phyloP scores from a whole-genome alignment of 805 yeast genomes.

The Zygosaccharomyces bisporus region DNA sequence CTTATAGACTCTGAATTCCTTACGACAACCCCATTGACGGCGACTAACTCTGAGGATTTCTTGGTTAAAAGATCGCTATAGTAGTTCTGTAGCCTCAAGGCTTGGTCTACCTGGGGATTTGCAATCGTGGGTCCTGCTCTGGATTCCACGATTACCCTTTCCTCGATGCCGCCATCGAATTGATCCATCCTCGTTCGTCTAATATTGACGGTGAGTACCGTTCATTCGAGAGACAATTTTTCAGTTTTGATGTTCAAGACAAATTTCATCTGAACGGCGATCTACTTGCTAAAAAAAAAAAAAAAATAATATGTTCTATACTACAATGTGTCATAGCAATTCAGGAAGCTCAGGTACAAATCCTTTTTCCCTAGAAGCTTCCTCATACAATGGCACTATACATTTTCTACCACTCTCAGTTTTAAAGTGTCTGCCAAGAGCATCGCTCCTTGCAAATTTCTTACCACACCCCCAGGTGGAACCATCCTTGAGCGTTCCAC shows the following conservation, averaged over 20 bases:
- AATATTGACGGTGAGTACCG: not conserved
- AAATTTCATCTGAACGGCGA: not conserved
- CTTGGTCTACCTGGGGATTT: not conserved
- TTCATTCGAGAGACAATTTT: not conserved
- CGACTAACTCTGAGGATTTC: constrained; percentile 25
- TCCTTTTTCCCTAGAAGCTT: constrained; percentile 39
- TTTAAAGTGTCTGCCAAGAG: constrained; percentile 71
- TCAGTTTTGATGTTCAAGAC: not conserved
- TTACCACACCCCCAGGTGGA: constrained; percentile 76
- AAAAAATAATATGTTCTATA: constrained; percentile 2
- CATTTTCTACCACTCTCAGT: constrained; percentile 76
- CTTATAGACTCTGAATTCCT: constrained; percentile 22
- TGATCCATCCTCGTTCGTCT: not conserved
- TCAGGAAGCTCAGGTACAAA: constrained; percentile 9
- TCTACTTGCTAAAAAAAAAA: not conserved
- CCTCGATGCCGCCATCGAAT: constrained; percentile 6
- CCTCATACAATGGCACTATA: constrained; percentile 63
- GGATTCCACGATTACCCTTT: constrained; percentile 4
- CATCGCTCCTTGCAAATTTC: constrained; percentile 76
- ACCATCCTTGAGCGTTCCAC: constrained; percentile 58
- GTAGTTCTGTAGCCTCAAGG: constrained; percentile 7
- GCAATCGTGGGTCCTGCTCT: not conserved
- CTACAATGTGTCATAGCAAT: constrained; percentile 1
- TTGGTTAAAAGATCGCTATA: constrained; percentile 15
- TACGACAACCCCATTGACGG: constrained; percentile 23